Conservation (phyloP, 2,329 filamentous ascomycete species). For the Tricladium varicosporioides region DNA sequence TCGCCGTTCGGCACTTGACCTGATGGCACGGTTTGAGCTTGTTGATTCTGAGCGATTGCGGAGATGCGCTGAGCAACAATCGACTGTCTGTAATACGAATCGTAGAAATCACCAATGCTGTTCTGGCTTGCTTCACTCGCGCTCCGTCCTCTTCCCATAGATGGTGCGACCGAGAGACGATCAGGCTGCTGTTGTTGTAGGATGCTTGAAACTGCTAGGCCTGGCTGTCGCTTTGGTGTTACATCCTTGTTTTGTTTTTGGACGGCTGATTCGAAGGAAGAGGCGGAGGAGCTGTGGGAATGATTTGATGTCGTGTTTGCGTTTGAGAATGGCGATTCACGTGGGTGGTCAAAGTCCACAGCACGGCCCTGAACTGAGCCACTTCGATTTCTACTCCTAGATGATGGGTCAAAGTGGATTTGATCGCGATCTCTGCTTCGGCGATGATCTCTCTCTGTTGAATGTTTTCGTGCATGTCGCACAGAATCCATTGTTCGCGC, state of each 20-base stretch:
- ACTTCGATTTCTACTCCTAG: slow-evolving; percentile 12
- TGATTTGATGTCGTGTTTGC: slow-evolving; percentile 6
- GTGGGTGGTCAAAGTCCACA: slow-evolving; percentile 22
- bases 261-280: background rate
- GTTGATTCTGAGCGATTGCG: background rate
- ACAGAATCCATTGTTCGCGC: slow-evolving; percentile 1
- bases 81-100: slow-evolving; percentile 25
- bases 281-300: slow-evolving; percentile 10
- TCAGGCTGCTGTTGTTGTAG: background rate
- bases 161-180: background rate
- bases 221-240: background rate
- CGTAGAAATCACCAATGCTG: slow-evolving; percentile 24
- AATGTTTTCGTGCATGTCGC: background rate
- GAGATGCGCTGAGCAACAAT: slow-evolving; percentile 1
- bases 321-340: slow-evolving; percentile 33
- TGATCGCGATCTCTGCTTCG: slow-evolving; percentile 19
- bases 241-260: background rate
- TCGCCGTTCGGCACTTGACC: background rate
- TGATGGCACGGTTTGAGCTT: background rate
- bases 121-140: slow-evolving; percentile 15
- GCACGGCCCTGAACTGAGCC: slow-evolving; percentile 22
- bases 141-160: slow-evolving; percentile 3
- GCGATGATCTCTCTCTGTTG: slow-evolving; percentile 7
- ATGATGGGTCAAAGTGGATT: slow-evolving; percentile 20
- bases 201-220: background rate